These are phyloP conservation scores for Agapanthus africanus DNA, from an alignment of 106 monocot species.

Conservation along the genomic window DNA sequence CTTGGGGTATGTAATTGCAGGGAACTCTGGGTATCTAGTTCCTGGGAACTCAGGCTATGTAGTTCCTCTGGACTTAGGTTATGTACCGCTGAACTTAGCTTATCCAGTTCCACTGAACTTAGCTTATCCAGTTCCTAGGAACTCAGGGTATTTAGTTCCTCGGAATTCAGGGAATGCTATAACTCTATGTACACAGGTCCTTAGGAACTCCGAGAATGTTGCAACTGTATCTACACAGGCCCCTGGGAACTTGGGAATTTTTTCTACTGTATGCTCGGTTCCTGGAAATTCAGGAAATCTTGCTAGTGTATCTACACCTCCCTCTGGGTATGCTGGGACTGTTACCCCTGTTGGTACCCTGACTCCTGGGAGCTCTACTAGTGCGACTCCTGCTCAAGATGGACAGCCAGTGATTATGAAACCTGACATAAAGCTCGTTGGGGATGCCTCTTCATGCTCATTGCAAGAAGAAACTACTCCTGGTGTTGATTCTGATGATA, in stretches of 20 bases:
- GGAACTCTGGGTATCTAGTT: too few relatives aligned
- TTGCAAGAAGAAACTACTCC: constrained; percentile 35
- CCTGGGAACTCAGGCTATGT: background rate
- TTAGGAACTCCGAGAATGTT: background rate
- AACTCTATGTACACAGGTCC: constrained; percentile 1
- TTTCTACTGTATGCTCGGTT: background rate
- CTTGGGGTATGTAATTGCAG: background rate
- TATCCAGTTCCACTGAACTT: too few relatives aligned
- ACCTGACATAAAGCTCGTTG: constrained; percentile 11
- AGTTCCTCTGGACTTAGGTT: too few relatives aligned
- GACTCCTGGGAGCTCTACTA: constrained; percentile 4
- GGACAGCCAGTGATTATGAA: constrained; percentile 17
- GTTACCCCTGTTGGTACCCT: constrained; percentile 1
- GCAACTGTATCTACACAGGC: background rate
- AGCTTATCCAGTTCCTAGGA: too few relatives aligned
- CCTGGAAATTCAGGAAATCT: background rate
- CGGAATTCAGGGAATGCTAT: background rate
- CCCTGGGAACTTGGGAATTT: background rate
- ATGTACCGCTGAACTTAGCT: too few relatives aligned
- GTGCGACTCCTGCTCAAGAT: constrained; percentile 1
- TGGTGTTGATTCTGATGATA: constrained; percentile 59
- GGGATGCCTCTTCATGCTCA: constrained; percentile 20
- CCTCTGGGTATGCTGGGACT: background rate
- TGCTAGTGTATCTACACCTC: background rate
- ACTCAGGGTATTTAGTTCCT: background rate